Percentiles rank a stretch among this genome's conserved stretches.
These are phyloP conservation scores for Cyanidium caldarium DNA, from an alignment of 23 red algal genomes.

Conservation along the genomic window DNA sequence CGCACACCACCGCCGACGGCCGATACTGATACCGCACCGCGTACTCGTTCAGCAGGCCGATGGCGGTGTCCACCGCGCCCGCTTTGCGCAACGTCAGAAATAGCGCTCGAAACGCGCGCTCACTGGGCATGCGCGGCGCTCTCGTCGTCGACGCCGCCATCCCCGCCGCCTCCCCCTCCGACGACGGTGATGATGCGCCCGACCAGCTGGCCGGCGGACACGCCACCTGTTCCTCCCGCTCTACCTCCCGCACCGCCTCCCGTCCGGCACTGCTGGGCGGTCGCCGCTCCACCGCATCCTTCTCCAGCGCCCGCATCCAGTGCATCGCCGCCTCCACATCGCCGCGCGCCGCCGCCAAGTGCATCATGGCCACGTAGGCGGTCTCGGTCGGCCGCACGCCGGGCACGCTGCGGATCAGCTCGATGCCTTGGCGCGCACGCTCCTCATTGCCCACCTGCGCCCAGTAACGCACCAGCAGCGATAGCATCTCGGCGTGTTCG, in stretches of 20 bases:
- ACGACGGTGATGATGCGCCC: too few species aligned
- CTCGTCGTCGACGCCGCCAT: background rate
- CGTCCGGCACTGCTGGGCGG: too few species aligned
- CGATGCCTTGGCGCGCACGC: background rate
- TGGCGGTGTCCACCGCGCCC: background rate
- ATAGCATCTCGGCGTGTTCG: background rate
- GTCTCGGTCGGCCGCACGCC: background rate
- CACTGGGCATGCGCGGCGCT: background rate
- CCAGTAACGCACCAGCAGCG: constrained; percentile 1
- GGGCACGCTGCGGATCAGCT: background rate
- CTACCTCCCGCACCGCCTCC: too few species aligned
- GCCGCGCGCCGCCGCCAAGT: background rate
- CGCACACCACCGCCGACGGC: background rate
- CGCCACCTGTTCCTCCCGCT: too few species aligned
- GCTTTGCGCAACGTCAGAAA: background rate
- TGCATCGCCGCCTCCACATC: background rate
- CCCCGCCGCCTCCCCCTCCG: background rate
- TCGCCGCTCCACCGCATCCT: background rate
- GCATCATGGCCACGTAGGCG: background rate
- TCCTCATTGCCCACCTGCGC: background rate
- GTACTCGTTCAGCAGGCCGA: background rate
- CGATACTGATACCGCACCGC: background rate
- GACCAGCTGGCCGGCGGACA: too few species aligned
- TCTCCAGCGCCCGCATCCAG: constrained; percentile 1
- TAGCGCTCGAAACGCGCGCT: background rate